Evolutionary conservation across 2,329 filamentous ascomycete genomes (phyloP).

Genomic region (Macrophomina phaseolina): DNA sequence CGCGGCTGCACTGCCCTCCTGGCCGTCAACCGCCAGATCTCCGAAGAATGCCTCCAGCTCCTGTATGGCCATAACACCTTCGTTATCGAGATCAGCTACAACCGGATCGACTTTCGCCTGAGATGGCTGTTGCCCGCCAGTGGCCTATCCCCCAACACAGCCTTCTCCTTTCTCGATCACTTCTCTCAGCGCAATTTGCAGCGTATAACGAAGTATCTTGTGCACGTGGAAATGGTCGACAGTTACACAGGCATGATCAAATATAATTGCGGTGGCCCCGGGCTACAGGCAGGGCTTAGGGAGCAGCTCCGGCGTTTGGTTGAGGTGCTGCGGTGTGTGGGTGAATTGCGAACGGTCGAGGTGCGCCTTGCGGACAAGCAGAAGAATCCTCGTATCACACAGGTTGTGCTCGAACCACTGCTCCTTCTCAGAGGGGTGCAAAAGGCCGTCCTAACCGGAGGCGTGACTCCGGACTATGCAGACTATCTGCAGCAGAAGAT

Average conservation of each 20-base stretch:
- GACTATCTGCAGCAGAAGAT: constrained; percentile 42
- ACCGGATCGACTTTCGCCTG: constrained; percentile 51
- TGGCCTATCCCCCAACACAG: constrained; percentile 48
- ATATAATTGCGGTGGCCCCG: constrained; percentile 55
- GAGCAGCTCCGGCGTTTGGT: constrained; percentile 50
- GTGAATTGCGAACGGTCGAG: constrained; percentile 35
- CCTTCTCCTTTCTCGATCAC: constrained; percentile 49
- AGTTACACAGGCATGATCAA: constrained; percentile 59
- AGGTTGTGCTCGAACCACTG: constrained; percentile 52
- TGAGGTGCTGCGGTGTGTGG: constrained; percentile 40
- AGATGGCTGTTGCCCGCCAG: constrained; percentile 50
- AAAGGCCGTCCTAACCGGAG: constrained; percentile 45
- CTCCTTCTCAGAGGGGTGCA: constrained; percentile 43
- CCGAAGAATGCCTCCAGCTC: constrained; percentile 52
- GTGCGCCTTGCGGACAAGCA: constrained; percentile 44
- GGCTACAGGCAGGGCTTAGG: constrained; percentile 50
- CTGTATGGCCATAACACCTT: constrained; percentile 56
- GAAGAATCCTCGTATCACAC: constrained; percentile 43
- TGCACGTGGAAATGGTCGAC: constrained; percentile 56
- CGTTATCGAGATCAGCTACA: constrained; percentile 52
- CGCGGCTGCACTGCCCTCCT: constrained; percentile 50
- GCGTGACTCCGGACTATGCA: constrained; percentile 45
- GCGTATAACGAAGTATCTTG: constrained; percentile 48
- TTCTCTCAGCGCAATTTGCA: constrained; percentile 50
- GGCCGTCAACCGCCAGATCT: constrained; percentile 47